Percentiles rank a stretch among this genome's conserved stretches.
These are phyloP conservation scores for Pseudocercospora eumusae DNA, from an alignment of 2,329 filamentous ascomycete species.

Conservation along the genomic window DNA sequence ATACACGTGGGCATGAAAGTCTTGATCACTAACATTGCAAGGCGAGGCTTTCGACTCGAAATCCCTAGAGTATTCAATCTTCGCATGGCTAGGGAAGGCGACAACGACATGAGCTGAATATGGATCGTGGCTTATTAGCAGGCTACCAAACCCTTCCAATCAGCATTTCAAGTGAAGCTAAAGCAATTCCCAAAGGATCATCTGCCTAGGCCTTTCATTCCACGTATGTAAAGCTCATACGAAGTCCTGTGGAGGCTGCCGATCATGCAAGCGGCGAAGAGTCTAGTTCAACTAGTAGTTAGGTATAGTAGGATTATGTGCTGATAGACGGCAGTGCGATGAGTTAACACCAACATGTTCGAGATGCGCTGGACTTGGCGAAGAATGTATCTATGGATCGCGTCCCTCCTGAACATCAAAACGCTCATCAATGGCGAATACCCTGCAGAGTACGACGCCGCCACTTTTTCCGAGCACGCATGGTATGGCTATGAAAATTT, in stretches of 20 bases:
- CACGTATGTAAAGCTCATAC: conserved; percentile 16
- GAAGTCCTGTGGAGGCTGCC: conserved; percentile 17
- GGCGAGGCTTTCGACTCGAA: neutral
- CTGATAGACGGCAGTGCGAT: conserved; percentile 13
- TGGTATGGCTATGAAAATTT: conserved; percentile 19
- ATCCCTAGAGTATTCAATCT: neutral
- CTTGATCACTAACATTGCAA: neutral
- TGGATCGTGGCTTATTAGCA: conserved; percentile 6
- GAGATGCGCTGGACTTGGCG: conserved; percentile 16
- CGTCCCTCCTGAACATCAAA: neutral
- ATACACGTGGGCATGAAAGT: neutral
- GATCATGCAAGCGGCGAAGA: conserved; percentile 15
- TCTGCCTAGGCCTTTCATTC: conserved; percentile 1
- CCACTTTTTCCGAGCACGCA: conserved; percentile 10
- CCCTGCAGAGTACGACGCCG: neutral
- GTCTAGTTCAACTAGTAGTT: conserved; percentile 10
- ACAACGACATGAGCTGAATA: neutral
- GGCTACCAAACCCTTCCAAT: conserved; percentile 10
- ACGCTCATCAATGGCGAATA: neutral
- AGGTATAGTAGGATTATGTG: too few species aligned
- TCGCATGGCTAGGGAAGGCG: neutral
- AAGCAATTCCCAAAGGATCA: neutral
- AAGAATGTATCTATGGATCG: conserved; percentile 18
- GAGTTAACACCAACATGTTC: conserved; percentile 14
- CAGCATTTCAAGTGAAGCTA: conserved; percentile 11